These are phyloP conservation scores for Zymoseptoria crescenta DNA, from an alignment of 2,329 filamentous ascomycete species.

Conservation along the genomic window DNA sequence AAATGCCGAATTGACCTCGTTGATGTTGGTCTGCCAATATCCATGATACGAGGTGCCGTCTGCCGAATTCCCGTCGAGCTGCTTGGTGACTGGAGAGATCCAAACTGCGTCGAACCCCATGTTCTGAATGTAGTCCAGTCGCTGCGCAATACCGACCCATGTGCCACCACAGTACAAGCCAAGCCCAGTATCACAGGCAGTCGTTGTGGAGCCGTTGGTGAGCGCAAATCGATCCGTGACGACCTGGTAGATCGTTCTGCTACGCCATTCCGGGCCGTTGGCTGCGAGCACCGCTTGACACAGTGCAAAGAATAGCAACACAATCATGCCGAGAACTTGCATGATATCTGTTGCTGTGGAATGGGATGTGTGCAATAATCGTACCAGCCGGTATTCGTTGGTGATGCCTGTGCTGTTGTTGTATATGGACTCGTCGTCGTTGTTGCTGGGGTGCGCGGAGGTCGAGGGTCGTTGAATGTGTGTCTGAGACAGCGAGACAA, in stretches of 20 bases:
- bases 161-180: conserved; percentile 53
- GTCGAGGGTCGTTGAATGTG: neutral
- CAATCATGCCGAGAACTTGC: conserved; percentile 8
- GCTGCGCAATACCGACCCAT: conserved; percentile 50
- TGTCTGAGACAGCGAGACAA: neutral
- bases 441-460: neutral
- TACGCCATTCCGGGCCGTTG: conserved; percentile 30
- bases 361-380: neutral
- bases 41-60: conserved; percentile 46
- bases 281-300: conserved; percentile 17
- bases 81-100: conserved; percentile 50
- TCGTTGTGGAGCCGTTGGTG: conserved; percentile 33
- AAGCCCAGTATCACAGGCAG: conserved; percentile 30
- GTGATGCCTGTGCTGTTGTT: neutral
- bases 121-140: conserved; percentile 56
- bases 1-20: conserved; percentile 33
- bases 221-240: conserved; percentile 37
- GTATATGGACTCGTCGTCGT: neutral
- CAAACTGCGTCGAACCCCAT: conserved; percentile 32
- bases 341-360: conserved; percentile 8
- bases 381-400: neutral
- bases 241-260: conserved; percentile 36
- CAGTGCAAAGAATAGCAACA: conserved; percentile 17
- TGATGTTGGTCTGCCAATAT: conserved; percentile 48
- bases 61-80: conserved; percentile 32